Evolutionary conservation across 805 yeast species (phyloP), one percentile per base, ranked within the genome.

Genomic region (Ogataea dorogensis): DNA sequence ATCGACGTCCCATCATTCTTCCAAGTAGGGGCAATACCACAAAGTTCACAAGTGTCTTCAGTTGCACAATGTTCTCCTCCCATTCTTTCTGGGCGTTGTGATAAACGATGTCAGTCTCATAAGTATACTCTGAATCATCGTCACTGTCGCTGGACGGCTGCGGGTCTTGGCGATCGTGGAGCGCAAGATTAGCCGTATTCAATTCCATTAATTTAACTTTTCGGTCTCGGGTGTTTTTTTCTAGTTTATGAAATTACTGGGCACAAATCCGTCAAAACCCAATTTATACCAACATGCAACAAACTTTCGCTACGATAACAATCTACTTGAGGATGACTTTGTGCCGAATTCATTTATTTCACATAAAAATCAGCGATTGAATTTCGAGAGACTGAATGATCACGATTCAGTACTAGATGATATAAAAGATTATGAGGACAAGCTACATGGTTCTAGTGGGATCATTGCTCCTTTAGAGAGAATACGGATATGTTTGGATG

Each of bases 11-110:
- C 30, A 82, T 44, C 27, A 76, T 67, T 54, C 79, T 81, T 4
- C 89, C 89, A 13, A 79, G 49, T 40, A 81, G 52, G 2, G 93
- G 93, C 34, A 82, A 62, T 22, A 82, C 49, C 10, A 83, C 76
- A 58, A 77, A 68, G 37, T 72, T 74, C 21, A 80, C 58, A 22
- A 81, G 66, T n/a, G 73, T 73, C 24, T 67, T 68, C 38, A 83
- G 53, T 55, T 82, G 88, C 28, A 63, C 61, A 31, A 82, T 43
- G 22, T 82, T 77, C 48, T 79, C 84, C 34, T 81, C 84, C 88
- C 88, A 82, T 49, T 82, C 86, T 46, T 76, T 69, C 48, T 80
- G 84, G 1, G 86, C 81, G 22, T 75, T 43, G 23, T 30, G 24
- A 9, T 43, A 31, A 15, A 58, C 34, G 9, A 54, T 16, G 25